phyloP scores from a whole-genome alignment of 108 stramenopile genomes.

The Nannochloropsis salina region DNA sequence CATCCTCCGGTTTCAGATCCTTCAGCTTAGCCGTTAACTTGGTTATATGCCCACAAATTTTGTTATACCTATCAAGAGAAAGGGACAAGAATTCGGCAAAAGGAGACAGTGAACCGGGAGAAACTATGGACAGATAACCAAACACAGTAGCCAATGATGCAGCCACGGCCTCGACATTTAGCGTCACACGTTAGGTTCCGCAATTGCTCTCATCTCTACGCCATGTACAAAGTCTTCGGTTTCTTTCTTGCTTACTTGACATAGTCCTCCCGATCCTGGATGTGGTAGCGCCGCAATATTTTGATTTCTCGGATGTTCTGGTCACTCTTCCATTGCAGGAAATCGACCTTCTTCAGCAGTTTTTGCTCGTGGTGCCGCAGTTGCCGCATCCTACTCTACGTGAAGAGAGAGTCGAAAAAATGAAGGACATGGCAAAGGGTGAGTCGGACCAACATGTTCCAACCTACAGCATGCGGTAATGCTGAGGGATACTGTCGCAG shows the following conservation, averaged over 20 bases:
- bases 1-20: constrained; percentile 69
- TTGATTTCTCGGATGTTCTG: constrained; percentile 87
- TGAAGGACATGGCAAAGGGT: too few species aligned
- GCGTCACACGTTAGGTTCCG: too few species aligned
- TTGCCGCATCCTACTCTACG: constrained; percentile 53
- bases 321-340: constrained; percentile 93
- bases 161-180: too few species aligned
- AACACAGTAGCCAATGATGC: too few species aligned
- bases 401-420: too few species aligned
- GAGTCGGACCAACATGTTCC: too few species aligned
- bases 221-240: not conserved
- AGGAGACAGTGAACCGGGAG: too few species aligned
- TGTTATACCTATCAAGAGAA: constrained; percentile 58
- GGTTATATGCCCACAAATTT: constrained; percentile 63
- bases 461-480: too few species aligned
- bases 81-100: not conserved
- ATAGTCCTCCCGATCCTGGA: constrained; percentile 96
- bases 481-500: too few species aligned
- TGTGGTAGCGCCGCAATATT: constrained; percentile 84
- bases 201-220: not conserved
- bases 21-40: constrained; percentile 80
- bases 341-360: constrained; percentile 90
- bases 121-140: too few species aligned
- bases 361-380: constrained; percentile 97
- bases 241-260: constrained; percentile 38